Base-by-base conservation (phyloP, 2,329 filamentous ascomycete genomes). In the Xylaria digitata region DNA sequence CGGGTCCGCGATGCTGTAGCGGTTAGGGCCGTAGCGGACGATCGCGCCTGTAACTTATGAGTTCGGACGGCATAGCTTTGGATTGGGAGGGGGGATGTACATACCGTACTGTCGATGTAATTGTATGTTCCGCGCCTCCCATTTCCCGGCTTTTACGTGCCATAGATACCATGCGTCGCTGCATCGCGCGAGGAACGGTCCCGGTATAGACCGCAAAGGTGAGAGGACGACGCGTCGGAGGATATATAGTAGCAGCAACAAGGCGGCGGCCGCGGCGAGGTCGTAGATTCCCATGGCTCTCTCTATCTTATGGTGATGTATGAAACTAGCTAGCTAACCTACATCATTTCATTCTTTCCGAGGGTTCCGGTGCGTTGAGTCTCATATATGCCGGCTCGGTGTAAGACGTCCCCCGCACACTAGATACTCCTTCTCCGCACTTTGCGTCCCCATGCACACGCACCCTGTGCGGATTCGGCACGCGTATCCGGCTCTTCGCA, bases 21-120 rank as follows among this genome's bases (percentile, higher is more conserved):
- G 79, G 19, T 82, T 78, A 0, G 83, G 83, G 0, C 81, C 82
- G 61, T 85, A 80, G 0, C 84, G 81, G 0, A 85, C 78, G n/a
- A 86, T 73, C 0, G 77, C 67, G 0, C 79, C 79, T 68, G n/a
- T 53, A 8, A 6, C 26, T 30, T 2, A 53, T 65, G 9, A 57
- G 58, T 45, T 26, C n/a, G 26, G 5, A 5, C 23, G 13, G 6
- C 23, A 23, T 15, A 19, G 4, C 23, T 46, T 11, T 34, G 13
- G 17, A 43, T 6, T 15, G 8, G 13, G 21, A 13, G 1, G 7
- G 26, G 40, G 30, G 26, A n/a, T 45, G 6, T 30, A 37, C 62
- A 17, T 68, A 13, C 66, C 66, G 34, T 68, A 17, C 32, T 57
- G 54, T 30, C 48, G 45, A 34, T 68, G 66, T 30, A 68, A 19